These are phyloP conservation scores for Arthroderma sp. DNA, from an alignment of 2,329 filamentous ascomycete genomes.

Conservation along the genomic window DNA sequence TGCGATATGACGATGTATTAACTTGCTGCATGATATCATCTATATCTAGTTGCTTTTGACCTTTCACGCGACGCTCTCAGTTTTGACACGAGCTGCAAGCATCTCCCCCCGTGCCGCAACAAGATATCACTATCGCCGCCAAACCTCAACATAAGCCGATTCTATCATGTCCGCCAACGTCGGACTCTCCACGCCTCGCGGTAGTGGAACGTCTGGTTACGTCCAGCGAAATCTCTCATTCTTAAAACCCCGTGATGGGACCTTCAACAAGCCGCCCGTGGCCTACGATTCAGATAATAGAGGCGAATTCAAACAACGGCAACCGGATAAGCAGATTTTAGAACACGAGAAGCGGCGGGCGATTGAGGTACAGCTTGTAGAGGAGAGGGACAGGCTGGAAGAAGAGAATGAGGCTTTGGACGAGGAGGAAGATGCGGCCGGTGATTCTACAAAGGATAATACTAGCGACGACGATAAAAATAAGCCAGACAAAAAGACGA, in stretches of 20 bases:
- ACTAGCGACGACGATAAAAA: slow-evolving; percentile 15
- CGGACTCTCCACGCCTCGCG: slow-evolving; percentile 83
- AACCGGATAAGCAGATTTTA: slow-evolving; percentile 83
- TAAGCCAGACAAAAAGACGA: slow-evolving; percentile 19
- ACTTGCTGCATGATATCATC: too few species aligned
- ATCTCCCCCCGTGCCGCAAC: too few species aligned
- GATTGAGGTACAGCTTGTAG: slow-evolving; percentile 86
- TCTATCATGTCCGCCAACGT: slow-evolving; percentile 86
- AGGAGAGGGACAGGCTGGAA: slow-evolving; percentile 79
- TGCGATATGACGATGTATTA: too few species aligned
- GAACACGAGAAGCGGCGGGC: slow-evolving; percentile 87
- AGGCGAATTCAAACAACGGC: slow-evolving; percentile 59
- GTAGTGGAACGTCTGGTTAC: slow-evolving; percentile 92
- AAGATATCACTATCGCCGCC: too few species aligned
- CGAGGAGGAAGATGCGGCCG: slow-evolving; percentile 46
- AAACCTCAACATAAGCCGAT: too few species aligned
- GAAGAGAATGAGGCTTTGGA: slow-evolving; percentile 59
- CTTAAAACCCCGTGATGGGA: slow-evolving; percentile 63
- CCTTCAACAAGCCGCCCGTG: slow-evolving; percentile 31
- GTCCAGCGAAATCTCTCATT: slow-evolving; percentile 92
- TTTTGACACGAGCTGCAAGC: too few species aligned
- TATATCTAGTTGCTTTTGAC: too few species aligned
- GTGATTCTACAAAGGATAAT: slow-evolving; percentile 15
- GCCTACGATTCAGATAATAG: slow-evolving; percentile 40
- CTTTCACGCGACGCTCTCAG: too few species aligned